Conservation (phyloP, 2,329 filamentous ascomycete genomes). For the Colletotrichum shisoi region DNA sequence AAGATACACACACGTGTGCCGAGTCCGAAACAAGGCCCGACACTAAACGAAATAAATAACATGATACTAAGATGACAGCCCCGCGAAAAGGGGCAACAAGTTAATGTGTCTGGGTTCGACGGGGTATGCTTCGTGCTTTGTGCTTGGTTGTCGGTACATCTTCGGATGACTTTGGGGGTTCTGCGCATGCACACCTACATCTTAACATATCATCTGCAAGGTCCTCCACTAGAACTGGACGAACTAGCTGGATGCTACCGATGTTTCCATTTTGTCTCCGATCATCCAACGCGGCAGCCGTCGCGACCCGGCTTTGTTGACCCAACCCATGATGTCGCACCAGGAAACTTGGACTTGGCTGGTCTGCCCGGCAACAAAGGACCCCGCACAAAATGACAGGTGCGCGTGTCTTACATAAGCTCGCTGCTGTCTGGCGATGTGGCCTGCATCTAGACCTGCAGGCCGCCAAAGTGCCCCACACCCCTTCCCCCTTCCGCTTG, state of each 20-base stretch:
- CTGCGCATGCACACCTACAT: too few relatives aligned
- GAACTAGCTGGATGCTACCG: too few relatives aligned
- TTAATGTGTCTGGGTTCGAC: not conserved
- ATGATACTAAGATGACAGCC: conserved; percentile 12
- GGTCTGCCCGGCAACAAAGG: conserved; percentile 28
- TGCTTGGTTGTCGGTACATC: not conserved
- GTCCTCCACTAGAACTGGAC: not conserved
- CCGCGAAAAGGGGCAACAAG: too few relatives aligned
- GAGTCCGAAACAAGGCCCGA: conserved; percentile 15
- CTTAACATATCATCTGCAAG: not conserved
- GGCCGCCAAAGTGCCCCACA: conserved; percentile 3
- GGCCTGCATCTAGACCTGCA: conserved; percentile 26
- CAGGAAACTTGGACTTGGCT: not conserved
- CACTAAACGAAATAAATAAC: conserved; percentile 26
- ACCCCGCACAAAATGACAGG: conserved; percentile 11
- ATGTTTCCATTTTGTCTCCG: not conserved
- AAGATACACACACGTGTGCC: conserved; percentile 6
- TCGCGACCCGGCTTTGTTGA: conserved; percentile 9
- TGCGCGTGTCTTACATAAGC: conserved; percentile 24
- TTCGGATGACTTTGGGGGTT: not conserved
- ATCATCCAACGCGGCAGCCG: not conserved
- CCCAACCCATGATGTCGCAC: conserved; percentile 9
- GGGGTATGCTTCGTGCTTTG: not conserved
- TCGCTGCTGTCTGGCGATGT: conserved; percentile 13
- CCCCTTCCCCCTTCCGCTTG: not conserved